Base-by-base conservation (phyloP, 805 yeast genomes). In the Candida rishiriensis region DNA sequence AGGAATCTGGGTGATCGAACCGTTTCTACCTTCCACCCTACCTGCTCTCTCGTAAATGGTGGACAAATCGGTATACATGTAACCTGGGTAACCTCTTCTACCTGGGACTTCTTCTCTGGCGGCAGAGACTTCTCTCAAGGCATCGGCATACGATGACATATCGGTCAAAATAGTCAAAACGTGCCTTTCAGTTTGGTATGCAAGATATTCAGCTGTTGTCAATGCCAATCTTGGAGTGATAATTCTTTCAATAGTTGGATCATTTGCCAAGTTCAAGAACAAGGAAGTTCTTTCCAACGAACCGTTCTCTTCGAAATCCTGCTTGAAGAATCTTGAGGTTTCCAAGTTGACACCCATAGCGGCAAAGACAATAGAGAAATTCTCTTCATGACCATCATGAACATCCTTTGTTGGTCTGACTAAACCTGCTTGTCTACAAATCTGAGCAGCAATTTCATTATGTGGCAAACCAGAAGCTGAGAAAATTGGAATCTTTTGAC, bases 1-100 rank as follows among this genome's bases (percentile, higher is more conserved):
- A 49, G 99, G 99, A 66, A 93, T 87, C 75, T 93, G 99, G 38
- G 99, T 93, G 65, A 93, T 93, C 39, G 99, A 93, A 67, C 99
- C 99, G 64, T 93, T 93, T 75, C 99, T 85, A 55, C 99, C 99
- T 73, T 93, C 99, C 51, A 93, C 98, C 77, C 99, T 87, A 68
- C 99, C 99, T 38, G 99, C 99, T 77, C 99, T 88, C 75, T 93
- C 99, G 70, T 93, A 93, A 63, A 93, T 89, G 41, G 98, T 93
- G 41, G 98, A 88, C 76, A 93, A 88, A 84, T 93, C 99, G 39
- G 99, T 93, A 75, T 93, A 93, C 99, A 93, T 93, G 71, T 93
- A 93, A 86, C 99, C 99, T 53, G 99, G 99, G 71, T 93, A 93
- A 78, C 99, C 99, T 83, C 99, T 89, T 81, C 99, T 89, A 78